Conservation (phyloP, 2,329 filamentous ascomycete genomes). For the Ophiostoma novo-ulmi region DNA sequence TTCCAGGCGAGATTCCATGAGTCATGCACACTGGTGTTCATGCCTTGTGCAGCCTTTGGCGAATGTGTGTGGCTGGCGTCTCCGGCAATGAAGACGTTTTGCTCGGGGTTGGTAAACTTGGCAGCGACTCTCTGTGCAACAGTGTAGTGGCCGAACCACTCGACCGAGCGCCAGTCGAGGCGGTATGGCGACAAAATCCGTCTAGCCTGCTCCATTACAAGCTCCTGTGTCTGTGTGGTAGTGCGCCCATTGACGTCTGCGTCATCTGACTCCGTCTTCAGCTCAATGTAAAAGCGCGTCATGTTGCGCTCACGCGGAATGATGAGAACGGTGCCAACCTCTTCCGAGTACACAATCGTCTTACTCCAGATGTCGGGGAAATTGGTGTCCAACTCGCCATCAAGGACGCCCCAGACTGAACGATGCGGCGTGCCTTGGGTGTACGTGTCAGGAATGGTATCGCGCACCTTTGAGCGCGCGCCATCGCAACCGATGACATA, state of each 20-base stretch:
- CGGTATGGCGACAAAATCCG: conserved; percentile 54
- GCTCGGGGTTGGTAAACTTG: conserved; percentile 57
- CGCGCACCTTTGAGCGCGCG: conserved; percentile 64
- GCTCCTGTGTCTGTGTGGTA: conserved; percentile 45
- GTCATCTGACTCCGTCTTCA: conserved; percentile 39
- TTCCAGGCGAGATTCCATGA: conserved; percentile 60
- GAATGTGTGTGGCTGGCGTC: conserved; percentile 63
- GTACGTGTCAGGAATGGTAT: conserved; percentile 45
- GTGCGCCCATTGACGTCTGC: conserved; percentile 24
- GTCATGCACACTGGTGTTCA: conserved; percentile 57
- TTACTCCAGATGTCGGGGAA: conserved; percentile 74
- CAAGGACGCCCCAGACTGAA: conserved; percentile 63
- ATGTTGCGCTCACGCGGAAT: conserved; percentile 68
- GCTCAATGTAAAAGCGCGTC: conserved; percentile 59
- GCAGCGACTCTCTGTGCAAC: conserved; percentile 66
- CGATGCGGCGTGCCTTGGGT: conserved; percentile 17
- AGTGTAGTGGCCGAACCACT: conserved; percentile 69
- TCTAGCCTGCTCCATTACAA: conserved; percentile 59
- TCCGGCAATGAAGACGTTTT: conserved; percentile 56
- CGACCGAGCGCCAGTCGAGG: conserved; percentile 52
- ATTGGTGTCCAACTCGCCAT: conserved; percentile 64
- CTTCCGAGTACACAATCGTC: conserved; percentile 61
- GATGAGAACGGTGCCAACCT: conserved; percentile 62
- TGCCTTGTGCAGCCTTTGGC: conserved; percentile 61
- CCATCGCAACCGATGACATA: conserved; percentile 63